These are phyloP conservation scores for Phellopilus nigrolimitatus DNA, from an alignment of 1,284 basidiomycete genomes.

Conservation along the genomic window DNA sequence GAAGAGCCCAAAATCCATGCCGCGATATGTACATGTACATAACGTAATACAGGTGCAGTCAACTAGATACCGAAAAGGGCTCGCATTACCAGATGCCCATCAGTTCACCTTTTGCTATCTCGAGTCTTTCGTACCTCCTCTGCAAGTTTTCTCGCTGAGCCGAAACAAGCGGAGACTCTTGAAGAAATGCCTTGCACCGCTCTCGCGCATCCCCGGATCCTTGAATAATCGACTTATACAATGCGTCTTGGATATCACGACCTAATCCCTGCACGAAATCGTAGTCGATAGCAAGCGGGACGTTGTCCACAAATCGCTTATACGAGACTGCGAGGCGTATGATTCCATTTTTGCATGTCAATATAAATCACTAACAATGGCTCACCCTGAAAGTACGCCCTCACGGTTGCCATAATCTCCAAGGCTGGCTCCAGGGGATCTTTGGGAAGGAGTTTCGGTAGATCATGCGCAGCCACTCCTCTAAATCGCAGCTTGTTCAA, in stretches of 20 bases:
- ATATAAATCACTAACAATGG: no score
- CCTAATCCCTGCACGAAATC: conserved; percentile 43
- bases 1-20: no score
- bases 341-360: no score
- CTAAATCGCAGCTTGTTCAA: background rate
- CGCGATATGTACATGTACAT: no score
- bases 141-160: conserved; percentile 43
- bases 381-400: conserved; percentile 69
- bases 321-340: no score
- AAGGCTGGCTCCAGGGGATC: conserved; percentile 50
- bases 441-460: conserved; percentile 48
- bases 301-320: conserved; percentile 34
- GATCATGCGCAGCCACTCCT: conserved; percentile 36
- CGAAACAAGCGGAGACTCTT: conserved; percentile 46
- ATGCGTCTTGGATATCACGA: conserved; percentile 38
- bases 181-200: conserved; percentile 48
- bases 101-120: conserved; percentile 46
- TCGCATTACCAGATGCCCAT: conserved; percentile 21
- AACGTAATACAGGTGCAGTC: background rate
- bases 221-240: conserved; percentile 42
- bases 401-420: conserved; percentile 64
- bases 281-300: conserved; percentile 60
- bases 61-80: background rate
- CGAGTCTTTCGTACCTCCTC: conserved; percentile 50
- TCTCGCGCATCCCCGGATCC: conserved; percentile 37